Evolutionary conservation across 352 stramenopile genomes (phyloP), one percentile per base, ranked within the genome.

Genomic region (Globisporangium parvum): DNA sequence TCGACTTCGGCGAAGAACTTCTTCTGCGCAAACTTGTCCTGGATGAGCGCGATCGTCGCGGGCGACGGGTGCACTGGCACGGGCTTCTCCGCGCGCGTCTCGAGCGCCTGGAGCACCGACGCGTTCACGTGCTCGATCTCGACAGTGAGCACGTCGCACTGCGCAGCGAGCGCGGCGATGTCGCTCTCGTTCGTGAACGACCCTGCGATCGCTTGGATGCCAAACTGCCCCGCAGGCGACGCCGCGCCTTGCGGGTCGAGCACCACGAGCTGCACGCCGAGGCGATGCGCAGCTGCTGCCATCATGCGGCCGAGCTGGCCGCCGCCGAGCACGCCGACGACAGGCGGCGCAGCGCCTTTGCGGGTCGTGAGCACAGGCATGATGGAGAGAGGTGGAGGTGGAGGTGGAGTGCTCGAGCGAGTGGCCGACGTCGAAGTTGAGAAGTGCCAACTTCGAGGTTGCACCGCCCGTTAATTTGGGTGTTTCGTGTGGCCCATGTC

Each of bases 101-200:
- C 80, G 50, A 99, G 84, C 63, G 88, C 88, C 35, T 80, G 73
- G 48, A 99, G 73, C 14, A 85, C 93, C 6, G 88, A 66, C 6
- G 96, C 92, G 63, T 98, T 97, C 18, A 99, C 94, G 71, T 99
- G 96, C 71, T 99, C 97, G 71, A 99, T 99, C 79, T 99, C 97
- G 33, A 98, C 86, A 14, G 96, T 99, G 18, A 98, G 72, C 18
- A 98, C 81, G 74, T 98, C 91, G 68, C 85, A 97, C 53, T 90
- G 60, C 35, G 62, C 55, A 5, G 84, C 80, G 39, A 97, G 74
- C 55, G 76, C 77, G 46, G 76, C 75, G 52, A 95, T 87, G 59
- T 81, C 71, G 18, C 67, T 56, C 39, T 80, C 75, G 55, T 80
- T 76, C 26, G 72, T 91, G 69, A 94, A 95, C 62, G 69, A 85